phyloP scores from a whole-genome alignment of 768 basidiomycete genomes.

The Coprinellus micaceus region DNA sequence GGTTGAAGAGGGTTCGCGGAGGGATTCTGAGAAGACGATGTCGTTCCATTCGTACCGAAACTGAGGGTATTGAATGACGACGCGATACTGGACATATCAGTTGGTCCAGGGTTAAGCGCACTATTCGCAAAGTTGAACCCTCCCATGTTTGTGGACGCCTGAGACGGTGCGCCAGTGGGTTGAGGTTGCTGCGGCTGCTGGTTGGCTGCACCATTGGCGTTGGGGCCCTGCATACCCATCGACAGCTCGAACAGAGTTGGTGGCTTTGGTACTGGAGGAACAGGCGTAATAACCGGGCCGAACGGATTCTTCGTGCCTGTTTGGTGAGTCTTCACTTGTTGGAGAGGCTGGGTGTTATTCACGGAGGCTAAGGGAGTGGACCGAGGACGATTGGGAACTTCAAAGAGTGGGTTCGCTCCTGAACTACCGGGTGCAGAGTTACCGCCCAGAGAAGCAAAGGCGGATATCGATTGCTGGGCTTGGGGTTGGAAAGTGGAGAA shows the following conservation, averaged over 20 bases:
- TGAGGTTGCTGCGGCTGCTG: slow-evolving; percentile 11
- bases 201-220: slow-evolving; percentile 4
- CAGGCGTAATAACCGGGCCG: slow-evolving; percentile 62
- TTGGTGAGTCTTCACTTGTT: slow-evolving; percentile 78
- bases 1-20: slow-evolving; percentile 24
- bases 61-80: slow-evolving; percentile 51
- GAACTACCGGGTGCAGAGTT: too few species aligned
- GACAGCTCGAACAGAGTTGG: slow-evolving; percentile 82
- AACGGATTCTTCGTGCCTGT: slow-evolving; percentile 97
- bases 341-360: slow-evolving; percentile 38
- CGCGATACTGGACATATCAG: slow-evolving; percentile 65
- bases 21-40: slow-evolving; percentile 29
- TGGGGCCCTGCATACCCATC: slow-evolving; percentile 35
- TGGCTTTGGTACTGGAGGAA: slow-evolving; percentile 66
- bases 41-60: slow-evolving; percentile 19
- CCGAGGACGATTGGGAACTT: slow-evolving; percentile 55
- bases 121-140: slow-evolving; percentile 38
- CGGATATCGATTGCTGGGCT: slow-evolving; percentile 1
- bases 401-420: slow-evolving; percentile 18
- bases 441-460: slow-evolving; percentile 17
- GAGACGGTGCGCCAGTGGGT: slow-evolving; percentile 23
- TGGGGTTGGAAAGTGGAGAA: background rate
- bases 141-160: slow-evolving; percentile 17
- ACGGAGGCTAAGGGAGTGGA: slow-evolving; percentile 66
- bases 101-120: slow-evolving; percentile 42